A percentile compares a stretch with the other conserved stretches of the same genome.
phyloP scores from a whole-genome alignment of 1,284 basidiomycete species.

The Garcileccinum viscosum region DNA sequence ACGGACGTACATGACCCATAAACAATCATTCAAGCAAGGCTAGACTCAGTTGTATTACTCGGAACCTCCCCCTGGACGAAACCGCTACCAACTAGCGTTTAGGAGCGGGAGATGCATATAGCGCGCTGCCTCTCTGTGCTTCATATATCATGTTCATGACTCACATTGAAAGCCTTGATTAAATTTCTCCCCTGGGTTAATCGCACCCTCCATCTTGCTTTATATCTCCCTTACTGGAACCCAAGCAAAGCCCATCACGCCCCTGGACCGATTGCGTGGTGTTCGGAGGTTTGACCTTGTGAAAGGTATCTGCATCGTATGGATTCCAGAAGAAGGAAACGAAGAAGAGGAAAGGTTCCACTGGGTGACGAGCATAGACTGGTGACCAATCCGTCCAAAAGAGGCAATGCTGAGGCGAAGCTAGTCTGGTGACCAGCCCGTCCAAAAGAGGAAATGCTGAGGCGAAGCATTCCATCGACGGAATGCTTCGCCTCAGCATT shows the following conservation, averaged over 20 bases:
- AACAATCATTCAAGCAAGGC: neutral
- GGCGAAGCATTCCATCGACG: too few relatives aligned
- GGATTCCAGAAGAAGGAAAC: slow-evolving; percentile 41
- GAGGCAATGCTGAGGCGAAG: too few relatives aligned
- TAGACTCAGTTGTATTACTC: slow-evolving; percentile 10
- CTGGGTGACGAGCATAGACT: slow-evolving; percentile 66
- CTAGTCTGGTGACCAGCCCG: too few relatives aligned
- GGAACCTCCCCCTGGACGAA: slow-evolving; percentile 6
- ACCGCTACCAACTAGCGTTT: neutral
- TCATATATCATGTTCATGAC: neutral
- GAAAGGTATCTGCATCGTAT: slow-evolving; percentile 58
- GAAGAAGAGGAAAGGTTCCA: slow-evolving; percentile 60
- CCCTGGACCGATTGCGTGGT: slow-evolving; percentile 52
- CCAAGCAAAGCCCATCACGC: slow-evolving; percentile 52
- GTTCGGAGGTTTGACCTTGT: slow-evolving; percentile 64
- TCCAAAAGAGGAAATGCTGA: too few relatives aligned
- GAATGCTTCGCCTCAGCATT: too few relatives aligned
- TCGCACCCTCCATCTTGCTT: slow-evolving; percentile 54
- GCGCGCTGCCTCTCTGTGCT: slow-evolving; percentile 39
- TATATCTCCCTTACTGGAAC: slow-evolving; percentile 62
- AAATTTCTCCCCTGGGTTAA: slow-evolving; percentile 68
- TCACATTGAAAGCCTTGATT: slow-evolving; percentile 8
- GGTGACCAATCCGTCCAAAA: too few relatives aligned
- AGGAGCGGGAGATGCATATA: slow-evolving; percentile 41
- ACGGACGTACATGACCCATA: slow-evolving; percentile 39